Evolutionary conservation across 805 yeast species (phyloP).

Genomic region (Yamadazyma olivae): DNA sequence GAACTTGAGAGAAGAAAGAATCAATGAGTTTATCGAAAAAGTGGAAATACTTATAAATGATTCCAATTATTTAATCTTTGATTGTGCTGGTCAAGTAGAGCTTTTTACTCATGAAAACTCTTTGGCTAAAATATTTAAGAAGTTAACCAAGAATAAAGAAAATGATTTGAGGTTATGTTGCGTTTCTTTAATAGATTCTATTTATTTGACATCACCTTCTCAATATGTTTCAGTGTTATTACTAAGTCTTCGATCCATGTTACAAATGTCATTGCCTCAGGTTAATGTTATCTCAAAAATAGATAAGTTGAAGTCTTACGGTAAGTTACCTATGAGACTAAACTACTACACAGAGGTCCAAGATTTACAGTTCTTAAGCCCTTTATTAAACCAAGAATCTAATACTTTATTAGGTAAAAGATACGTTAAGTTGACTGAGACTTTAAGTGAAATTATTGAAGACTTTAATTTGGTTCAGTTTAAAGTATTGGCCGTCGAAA

Average conservation of each 20-base stretch:
- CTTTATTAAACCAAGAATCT: conserved; percentile 69
- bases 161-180: conserved; percentile 75
- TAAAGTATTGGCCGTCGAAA: conserved; percentile 88
- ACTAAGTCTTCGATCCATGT: conserved; percentile 84
- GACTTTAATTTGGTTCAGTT: conserved; percentile 86
- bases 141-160: conserved; percentile 47
- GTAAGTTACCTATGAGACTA: conserved; percentile 74
- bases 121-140: conserved; percentile 62
- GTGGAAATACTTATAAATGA: conserved; percentile 54
- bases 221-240: conserved; percentile 82
- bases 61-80: conserved; percentile 74
- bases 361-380: conserved; percentile 66
- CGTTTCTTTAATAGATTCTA: conserved; percentile 80
- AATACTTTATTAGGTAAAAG: conserved; percentile 59
- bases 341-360: conserved; percentile 93
- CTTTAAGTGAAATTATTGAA: conserved; percentile 78
- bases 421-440: conserved; percentile 66
- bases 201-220: conserved; percentile 79
- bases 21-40: conserved; percentile 91
- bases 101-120: conserved; percentile 87
- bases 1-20: conserved; percentile 74
- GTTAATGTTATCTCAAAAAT: conserved; percentile 90
- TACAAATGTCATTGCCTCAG: conserved; percentile 90
- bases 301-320: conserved; percentile 74
- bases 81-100: conserved; percentile 97